Percentiles rank a stretch among this genome's conserved stretches.
Conservation (phyloP, 352 stramenopile species). For the Globisporangium perplexum region DNA sequence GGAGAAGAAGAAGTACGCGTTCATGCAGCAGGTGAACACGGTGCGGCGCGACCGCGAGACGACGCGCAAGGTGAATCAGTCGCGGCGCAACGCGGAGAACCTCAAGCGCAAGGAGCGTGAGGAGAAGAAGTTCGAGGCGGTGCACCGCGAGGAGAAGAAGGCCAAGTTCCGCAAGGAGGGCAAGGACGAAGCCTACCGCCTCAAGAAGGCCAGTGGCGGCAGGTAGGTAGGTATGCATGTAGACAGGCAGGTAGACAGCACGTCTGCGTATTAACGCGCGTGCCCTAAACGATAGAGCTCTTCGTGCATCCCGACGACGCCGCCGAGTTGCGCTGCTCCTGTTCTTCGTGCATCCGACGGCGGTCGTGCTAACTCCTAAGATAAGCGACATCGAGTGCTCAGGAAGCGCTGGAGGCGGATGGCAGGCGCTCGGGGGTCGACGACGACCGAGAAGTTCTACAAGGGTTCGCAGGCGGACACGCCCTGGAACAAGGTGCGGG, state of each 20-base stretch:
- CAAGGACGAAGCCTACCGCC: conserved; percentile 61
- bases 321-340: too few species aligned
- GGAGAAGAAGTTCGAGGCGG: conserved; percentile 85
- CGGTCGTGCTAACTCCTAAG: too few species aligned
- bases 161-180: conserved; percentile 79
- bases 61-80: conserved; percentile 92
- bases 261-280: too few species aligned
- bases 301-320: too few species aligned
- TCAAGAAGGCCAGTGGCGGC: conserved; percentile 35
- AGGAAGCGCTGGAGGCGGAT: too few species aligned
- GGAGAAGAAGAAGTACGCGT: conserved; percentile 96
- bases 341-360: too few species aligned
- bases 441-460: conserved; percentile 38
- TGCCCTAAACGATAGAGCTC: neutral
- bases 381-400: too few species aligned
- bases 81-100: conserved; percentile 76
- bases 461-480: conserved; percentile 47
- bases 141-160: conserved; percentile 83
- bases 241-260: neutral
- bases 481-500: conserved; percentile 44
- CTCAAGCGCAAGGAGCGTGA: conserved; percentile 92
- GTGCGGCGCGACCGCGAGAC: conserved; percentile 96
- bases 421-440: neutral
- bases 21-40: conserved; percentile 97
- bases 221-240: neutral